Evolutionary conservation across 306 rosid species (phyloP), one percentile per base, ranked within the genome.

Genomic region (Senna siamea): DNA sequence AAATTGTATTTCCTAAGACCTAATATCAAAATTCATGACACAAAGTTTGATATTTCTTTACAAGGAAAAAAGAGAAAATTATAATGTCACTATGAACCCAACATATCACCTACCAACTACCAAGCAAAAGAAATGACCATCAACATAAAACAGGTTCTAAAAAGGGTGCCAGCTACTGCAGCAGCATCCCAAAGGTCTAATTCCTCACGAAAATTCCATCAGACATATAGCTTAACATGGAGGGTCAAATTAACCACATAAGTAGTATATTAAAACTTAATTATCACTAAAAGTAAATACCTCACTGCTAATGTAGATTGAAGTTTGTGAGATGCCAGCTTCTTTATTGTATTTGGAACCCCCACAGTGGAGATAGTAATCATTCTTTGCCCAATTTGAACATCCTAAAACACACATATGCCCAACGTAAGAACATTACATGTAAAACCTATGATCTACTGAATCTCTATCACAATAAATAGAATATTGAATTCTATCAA

Each of bases 291-390:
- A 40, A 73, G 48, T 14, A 59, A 23, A 69, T 82, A 94, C 98
- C 98, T 94, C 87, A 94, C 93, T 13, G 98, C 98, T 88, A 94
- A 79, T 41, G 98, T 91, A 47, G 98, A 94, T 74, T 94, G 98
- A 84, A 94, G 97, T 78, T 91, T 94, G 86, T 89, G 93, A 73
- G 98, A 79, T 74, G 98, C 98, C 79, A 94, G 79, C 90, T 55
- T 91, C 83, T 79, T 88, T 61, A 94, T 88, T 43, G 98, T 91
- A 83, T 94, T 94, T 55, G 98, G 98, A 83, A 91, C 98, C 5
- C 98, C 98, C 71, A 94, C 98, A 2, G 98, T 94, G 68, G 97
- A 91, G 60, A 94, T 89, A 73, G 98, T 94, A 66, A 94, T 94
- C 98, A 94, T 89, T 83, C 98, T 85, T 86, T 94, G 97, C 73